phyloP scores from a whole-genome alignment of 768 basidiomycete species.

The Leccinum imitatum region DNA sequence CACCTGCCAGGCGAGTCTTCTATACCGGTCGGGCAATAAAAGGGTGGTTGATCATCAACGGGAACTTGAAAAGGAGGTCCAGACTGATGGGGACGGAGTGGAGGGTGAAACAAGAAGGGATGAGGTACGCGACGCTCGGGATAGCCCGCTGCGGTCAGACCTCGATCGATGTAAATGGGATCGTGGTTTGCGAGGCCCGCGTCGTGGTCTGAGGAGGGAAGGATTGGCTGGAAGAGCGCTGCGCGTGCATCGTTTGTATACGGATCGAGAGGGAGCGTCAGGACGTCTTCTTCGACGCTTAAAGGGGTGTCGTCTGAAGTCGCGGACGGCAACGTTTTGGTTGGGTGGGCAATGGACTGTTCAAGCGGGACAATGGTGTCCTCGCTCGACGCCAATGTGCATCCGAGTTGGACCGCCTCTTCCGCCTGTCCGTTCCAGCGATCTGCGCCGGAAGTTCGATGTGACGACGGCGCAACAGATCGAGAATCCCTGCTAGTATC shows the following conservation, averaged over 20 bases:
- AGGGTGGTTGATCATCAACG: background rate
- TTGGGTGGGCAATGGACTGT: background rate
- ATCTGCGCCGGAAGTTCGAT: too few relatives aligned
- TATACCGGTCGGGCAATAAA: background rate
- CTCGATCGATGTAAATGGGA: background rate
- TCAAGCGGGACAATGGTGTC: background rate
- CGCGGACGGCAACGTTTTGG: too few relatives aligned
- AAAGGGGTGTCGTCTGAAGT: background rate
- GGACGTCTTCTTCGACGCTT: background rate
- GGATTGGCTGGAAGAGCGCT: slow-evolving; percentile 27
- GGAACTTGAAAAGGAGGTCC: background rate
- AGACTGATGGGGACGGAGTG: background rate
- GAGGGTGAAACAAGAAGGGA: background rate
- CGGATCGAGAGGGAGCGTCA: slow-evolving; percentile 1
- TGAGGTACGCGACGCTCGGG: background rate
- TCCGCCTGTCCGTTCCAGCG: too few relatives aligned
- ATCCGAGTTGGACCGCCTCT: background rate
- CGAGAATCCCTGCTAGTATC: background rate
- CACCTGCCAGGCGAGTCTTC: slow-evolving; percentile 6
- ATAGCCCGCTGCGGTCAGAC: background rate
- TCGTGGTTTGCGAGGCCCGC: background rate
- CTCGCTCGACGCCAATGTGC: background rate
- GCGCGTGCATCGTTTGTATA: slow-evolving; percentile 54
- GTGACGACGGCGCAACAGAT: background rate
- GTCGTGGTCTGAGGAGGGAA: background rate